Conservation (phyloP, 805 yeast species). For the Spathaspora arborariae region DNA sequence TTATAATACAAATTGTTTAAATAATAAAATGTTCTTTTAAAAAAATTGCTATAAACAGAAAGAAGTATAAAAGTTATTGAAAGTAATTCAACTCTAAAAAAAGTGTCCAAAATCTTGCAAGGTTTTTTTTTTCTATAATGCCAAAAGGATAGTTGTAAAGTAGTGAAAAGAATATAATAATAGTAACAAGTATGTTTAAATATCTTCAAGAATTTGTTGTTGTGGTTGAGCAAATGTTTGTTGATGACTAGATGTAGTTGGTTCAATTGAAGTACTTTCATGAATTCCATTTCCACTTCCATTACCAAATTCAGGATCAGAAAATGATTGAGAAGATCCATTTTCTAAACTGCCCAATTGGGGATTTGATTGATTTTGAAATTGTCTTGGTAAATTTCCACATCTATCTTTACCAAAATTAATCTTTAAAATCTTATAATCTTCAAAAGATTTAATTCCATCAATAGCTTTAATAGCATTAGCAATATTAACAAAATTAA, state of each 20-base stretch:
- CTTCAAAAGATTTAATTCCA: slow-evolving; percentile 74
- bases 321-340: slow-evolving; percentile 7
- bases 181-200: not conserved
- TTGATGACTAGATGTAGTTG: slow-evolving; percentile 1
- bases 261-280: not conserved
- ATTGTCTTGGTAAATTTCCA: slow-evolving; percentile 88
- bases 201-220: not conserved
- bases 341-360: slow-evolving; percentile 7
- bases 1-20: slow-evolving; percentile 14
- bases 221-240: slow-evolving; percentile 3
- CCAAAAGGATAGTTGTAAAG: too few species aligned
- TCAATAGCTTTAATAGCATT: slow-evolving; percentile 91
- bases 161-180: not conserved
- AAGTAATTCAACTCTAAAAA: not conserved
- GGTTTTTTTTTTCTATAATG: not conserved
- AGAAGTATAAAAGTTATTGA: not conserved
- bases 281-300: not conserved
- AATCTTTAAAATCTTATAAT: slow-evolving; percentile 64
- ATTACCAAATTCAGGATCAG: slow-evolving; percentile 2
- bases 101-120: not conserved
- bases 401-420: slow-evolving; percentile 95
- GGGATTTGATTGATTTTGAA: slow-evolving; percentile 29
- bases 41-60: slow-evolving; percentile 2
- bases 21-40: not conserved
- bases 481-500: slow-evolving; percentile 86